Base-by-base conservation (phyloP, 2,329 filamentous ascomycete species). In the Beauveria sp. region DNA sequence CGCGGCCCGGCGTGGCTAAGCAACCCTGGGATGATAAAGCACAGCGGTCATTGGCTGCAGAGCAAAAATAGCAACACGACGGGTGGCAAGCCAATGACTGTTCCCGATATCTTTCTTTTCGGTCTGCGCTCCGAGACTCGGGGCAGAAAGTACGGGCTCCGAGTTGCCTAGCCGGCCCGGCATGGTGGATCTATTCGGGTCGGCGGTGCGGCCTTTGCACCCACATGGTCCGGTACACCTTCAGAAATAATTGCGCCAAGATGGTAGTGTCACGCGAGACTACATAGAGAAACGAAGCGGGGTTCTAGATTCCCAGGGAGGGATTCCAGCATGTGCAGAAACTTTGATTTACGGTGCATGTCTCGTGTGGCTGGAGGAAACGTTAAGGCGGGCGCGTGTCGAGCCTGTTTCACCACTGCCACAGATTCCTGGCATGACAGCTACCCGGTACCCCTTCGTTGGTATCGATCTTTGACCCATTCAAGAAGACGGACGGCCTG, bases 401-500 rank as follows among this genome's bases (percentile, higher is more conserved):
- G n/a, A 50, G 46, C 46, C 22, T 30, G 57, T 59, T 52, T 59
- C 57, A 59, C 38, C 34, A 34, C 18, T 59, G 57, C 57, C 18
- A 8, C 57, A 59, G 57, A 45, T 59, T 51, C 26, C 2, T 40
- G 49, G 26, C 14, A 10, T 34, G 22, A 9, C 47, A 5, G 47
- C 57, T 51, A 59, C 47, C 57, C 47, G 38, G 57, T n/a, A 52
- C 57, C 30, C 7, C 34, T 20, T 28, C 16, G 22, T 22, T 16
- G 22, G 28, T 26, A 10, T 28, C 46, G 9, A 3, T 24, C 12
- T 8, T 8, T 4, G 14, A 24, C 20, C 18, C 6, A 9, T 22
- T 28, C 40, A 20, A n/a, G 28, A 16, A 57, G 43, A n/a, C 45
- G 14, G 8, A 40, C 9, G n/a, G 16, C 20, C 40, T 22, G n/a